Conservation (phyloP, 2,329 filamentous ascomycete genomes). For the Metarhizium album region DNA sequence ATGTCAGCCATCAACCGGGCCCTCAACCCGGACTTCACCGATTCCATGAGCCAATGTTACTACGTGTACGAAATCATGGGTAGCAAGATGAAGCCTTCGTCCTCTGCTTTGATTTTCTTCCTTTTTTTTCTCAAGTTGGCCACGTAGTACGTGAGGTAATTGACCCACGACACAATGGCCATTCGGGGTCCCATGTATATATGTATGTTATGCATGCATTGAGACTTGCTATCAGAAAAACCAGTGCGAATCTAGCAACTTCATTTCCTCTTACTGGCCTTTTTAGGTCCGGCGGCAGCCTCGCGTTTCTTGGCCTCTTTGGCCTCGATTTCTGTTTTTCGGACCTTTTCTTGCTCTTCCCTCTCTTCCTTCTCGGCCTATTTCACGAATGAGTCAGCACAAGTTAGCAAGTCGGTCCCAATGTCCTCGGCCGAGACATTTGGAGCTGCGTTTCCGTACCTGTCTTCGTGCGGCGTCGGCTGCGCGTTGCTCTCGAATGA, state of each 20-base stretch:
- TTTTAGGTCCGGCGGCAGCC: constrained; percentile 39
- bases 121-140: no score
- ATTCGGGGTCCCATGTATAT: background rate
- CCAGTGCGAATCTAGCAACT: background rate
- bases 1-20: no score
- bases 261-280: constrained; percentile 36
- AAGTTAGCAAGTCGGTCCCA: background rate
- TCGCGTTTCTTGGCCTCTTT: constrained; percentile 46
- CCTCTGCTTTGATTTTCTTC: no score
- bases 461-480: constrained; percentile 74
- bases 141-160: background rate
- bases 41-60: no score
- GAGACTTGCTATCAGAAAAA: background rate
- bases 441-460: constrained; percentile 31
- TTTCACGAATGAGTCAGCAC: constrained; percentile 12
- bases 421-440: background rate
- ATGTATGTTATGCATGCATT: background rate
- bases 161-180: no score
- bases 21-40: no score
- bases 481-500: constrained; percentile 79
- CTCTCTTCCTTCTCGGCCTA: constrained; percentile 49
- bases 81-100: no score
- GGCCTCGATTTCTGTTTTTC: constrained; percentile 40
- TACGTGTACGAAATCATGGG: no score
- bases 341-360: constrained; percentile 38